phyloP scores from a whole-genome alignment of 306 rosid species.

The Sesbania bispinosa region DNA sequence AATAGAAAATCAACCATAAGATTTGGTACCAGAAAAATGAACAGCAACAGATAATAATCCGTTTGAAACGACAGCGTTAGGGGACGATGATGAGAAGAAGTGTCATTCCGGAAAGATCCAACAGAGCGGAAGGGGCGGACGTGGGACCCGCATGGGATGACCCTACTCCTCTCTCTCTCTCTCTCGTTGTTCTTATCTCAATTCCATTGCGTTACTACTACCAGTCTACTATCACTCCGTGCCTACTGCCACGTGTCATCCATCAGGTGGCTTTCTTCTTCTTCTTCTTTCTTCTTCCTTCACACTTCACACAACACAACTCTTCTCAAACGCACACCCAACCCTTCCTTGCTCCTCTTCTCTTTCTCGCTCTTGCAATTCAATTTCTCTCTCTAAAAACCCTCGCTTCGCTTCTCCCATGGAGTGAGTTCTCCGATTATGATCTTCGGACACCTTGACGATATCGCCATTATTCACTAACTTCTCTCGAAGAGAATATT shows the following conservation, averaged over 20 bases:
- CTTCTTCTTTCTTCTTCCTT: neutral
- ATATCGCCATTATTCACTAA: neutral
- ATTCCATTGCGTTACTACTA: neutral
- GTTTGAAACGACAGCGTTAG: neutral
- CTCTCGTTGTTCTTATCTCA: slow-evolving; percentile 28
- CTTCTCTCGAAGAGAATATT: too few species aligned
- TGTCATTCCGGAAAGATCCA: neutral
- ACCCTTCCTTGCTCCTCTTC: too few species aligned
- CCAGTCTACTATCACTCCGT: neutral
- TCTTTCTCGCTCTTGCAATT: neutral
- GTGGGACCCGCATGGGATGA: slow-evolving; percentile 36
- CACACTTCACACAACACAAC: neutral
- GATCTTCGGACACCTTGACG: neutral
- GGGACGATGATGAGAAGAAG: neutral
- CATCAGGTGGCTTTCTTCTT: slow-evolving; percentile 16
- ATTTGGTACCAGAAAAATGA: too few species aligned
- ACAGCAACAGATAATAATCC: neutral
- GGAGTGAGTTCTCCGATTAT: neutral
- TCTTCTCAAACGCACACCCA: neutral
- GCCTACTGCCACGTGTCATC: slow-evolving; percentile 43
- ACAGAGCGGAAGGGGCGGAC: slow-evolving; percentile 20
- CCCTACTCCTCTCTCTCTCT: neutral
- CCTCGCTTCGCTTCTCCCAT: neutral
- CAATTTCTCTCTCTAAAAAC: neutral
- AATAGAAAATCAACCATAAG: too few species aligned